Evolutionary conservation across 1,284 basidiomycete genomes (phyloP).

Genomic region (Cryptococcus wingfieldii): DNA sequence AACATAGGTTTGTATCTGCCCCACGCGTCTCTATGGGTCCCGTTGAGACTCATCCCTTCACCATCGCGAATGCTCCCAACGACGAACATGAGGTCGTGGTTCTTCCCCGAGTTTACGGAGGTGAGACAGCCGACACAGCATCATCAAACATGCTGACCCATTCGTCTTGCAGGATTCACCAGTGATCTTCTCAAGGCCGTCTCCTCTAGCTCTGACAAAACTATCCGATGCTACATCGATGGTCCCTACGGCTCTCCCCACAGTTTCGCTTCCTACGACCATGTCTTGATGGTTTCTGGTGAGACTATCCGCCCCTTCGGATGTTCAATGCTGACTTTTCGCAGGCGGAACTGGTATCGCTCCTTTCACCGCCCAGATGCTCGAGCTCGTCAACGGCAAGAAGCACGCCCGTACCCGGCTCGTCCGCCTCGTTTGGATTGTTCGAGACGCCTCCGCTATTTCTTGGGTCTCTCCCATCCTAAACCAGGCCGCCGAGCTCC

Average conservation of each 20-base stretch:
- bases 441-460: not conserved
- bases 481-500: not conserved
- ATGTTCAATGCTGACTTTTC: not conserved
- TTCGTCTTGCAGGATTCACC: not conserved
- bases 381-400: not conserved
- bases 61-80: constrained; percentile 24
- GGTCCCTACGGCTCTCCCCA: constrained; percentile 34
- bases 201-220: not conserved
- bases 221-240: constrained; percentile 17
- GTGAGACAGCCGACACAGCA: not conserved
- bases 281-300: constrained; percentile 35
- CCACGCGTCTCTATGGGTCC: not conserved
- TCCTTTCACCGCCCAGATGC: not conserved
- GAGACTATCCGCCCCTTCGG: not conserved
- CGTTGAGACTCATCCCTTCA: constrained; percentile 39
- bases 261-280: constrained; percentile 20
- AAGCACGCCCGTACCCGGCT: not conserved
- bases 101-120: not conserved
- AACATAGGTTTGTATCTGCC: constrained; percentile 1
- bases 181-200: not conserved
- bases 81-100: constrained; percentile 10
- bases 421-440: not conserved
- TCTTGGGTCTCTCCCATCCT: not conserved
- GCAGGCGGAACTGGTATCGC: not conserved
- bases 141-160: not conserved